Evolutionary conservation across 208 protist genomes (phyloP).

Genomic region (Sergeia podlipaevii): DNA sequence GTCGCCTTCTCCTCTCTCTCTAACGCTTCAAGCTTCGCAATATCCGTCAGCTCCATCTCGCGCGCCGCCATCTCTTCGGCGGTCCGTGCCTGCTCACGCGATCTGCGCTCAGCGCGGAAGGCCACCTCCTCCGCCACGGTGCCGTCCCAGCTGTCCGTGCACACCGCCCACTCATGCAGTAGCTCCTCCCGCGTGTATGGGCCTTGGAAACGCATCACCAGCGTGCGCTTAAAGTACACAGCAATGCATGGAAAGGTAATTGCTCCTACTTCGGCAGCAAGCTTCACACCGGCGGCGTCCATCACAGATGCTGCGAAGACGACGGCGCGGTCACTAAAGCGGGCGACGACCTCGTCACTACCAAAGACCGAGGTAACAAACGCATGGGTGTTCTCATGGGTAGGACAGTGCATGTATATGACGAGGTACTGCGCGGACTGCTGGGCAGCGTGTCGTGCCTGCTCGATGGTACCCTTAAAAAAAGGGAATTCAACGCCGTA

Average conservation of each 20-base stretch:
- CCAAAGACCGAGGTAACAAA: slow-evolving; percentile 64
- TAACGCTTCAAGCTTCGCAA: slow-evolving; percentile 38
- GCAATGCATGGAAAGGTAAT: slow-evolving; percentile 64
- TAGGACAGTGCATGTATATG: slow-evolving; percentile 78
- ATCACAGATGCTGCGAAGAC: slow-evolving; percentile 60
- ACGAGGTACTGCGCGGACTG: slow-evolving; percentile 46
- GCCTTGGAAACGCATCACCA: slow-evolving; percentile 56
- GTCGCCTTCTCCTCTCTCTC: slow-evolving; percentile 19
- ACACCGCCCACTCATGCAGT: slow-evolving; percentile 38
- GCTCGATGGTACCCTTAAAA: slow-evolving; percentile 51
- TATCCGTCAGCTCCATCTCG: slow-evolving; percentile 58
- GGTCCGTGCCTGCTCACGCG: slow-evolving; percentile 38
- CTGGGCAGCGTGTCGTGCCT: slow-evolving; percentile 47
- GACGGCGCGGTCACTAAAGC: slow-evolving; percentile 41
- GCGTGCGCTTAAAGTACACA: slow-evolving; percentile 44
- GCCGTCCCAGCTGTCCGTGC: slow-evolving; percentile 62
- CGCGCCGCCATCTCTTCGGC: slow-evolving; percentile 33
- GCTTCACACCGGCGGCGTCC: slow-evolving; percentile 27
- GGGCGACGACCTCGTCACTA: slow-evolving; percentile 29
- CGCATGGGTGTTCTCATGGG: slow-evolving; percentile 53
- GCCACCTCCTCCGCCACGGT: slow-evolving; percentile 55
- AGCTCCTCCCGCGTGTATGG: slow-evolving; percentile 36
- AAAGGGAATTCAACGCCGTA: slow-evolving; percentile 53
- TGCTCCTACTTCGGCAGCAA: slow-evolving; percentile 46
- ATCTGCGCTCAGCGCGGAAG: slow-evolving; percentile 52